Evolutionary conservation across 352 stramenopile genomes (phyloP), one percentile per base, ranked within the genome.

Genomic region (Phytophthora podocarpi): DNA sequence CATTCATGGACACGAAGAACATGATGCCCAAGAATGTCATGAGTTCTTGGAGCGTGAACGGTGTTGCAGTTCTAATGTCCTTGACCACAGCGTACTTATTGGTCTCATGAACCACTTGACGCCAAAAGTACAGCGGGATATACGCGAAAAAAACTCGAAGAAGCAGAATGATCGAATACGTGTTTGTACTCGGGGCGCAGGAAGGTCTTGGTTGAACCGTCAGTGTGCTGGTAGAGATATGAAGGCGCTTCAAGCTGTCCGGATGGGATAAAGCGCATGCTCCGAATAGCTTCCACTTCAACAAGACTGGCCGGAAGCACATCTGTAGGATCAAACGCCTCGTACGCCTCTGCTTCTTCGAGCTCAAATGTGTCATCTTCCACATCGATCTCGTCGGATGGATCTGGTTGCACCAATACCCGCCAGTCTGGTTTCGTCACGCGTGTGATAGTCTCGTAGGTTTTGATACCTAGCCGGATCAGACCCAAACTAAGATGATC

Each of bases 1-100:
- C n/a, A n/a, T n/a, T n/a, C n/a, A n/a, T n/a, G n/a, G n/a, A n/a
- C 45, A 58, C 58, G 43, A 56, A 63, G 23, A 64, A 64, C 26
- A 57, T 64, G 28, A 50, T 59, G 1, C 50, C 50, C 0, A 49
- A 11, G 30, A 59, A 50, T 32, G 23, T 35, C 52, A 45, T 58
- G 13, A 64, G 30, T 31, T 64, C 56, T 1, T 62, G 32, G 6
- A 43, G 27, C 11, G 39, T 64, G 37, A 58, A 57, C n/a, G 18
- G 36, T 3, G 13, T 57, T 18, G 45, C 45, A 11, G 46, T 40
- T 30, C 21, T 27, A 9, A 50, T 16, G 5, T 59, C 34, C 20
- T 59, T 50, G n/a, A 41, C 20, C 3, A 18, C 30, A 32, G 37
- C 51, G n/a, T 59, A 59, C 28, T 18, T 16, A 42, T 52, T 60